These are phyloP conservation scores for Amphichorda felina DNA, from an alignment of 2,329 filamentous ascomycete species.

Conservation along the genomic window DNA sequence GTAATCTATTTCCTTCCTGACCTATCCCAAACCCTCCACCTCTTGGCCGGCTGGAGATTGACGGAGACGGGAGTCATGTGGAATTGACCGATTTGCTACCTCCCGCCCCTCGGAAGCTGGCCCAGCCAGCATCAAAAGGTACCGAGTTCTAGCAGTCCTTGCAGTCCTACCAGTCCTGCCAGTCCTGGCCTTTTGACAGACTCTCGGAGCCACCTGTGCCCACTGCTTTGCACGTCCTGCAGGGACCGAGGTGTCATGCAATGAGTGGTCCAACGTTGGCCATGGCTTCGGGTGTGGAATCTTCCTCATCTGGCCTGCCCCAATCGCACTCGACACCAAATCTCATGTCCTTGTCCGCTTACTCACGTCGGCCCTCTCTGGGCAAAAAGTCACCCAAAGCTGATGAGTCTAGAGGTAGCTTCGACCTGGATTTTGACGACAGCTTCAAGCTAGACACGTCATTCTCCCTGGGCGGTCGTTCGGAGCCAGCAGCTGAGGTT, in stretches of 20 bases:
- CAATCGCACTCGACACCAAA: constrained; percentile 22
- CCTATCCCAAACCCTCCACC: too few species aligned
- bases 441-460: constrained; percentile 35
- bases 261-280: constrained; percentile 22
- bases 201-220: too few species aligned
- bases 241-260: constrained; percentile 13
- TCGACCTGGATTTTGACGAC: constrained; percentile 42
- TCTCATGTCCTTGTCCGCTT: constrained; percentile 14
- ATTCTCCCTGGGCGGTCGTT: constrained; percentile 14
- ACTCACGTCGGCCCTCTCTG: neutral
- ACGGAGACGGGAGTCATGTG: too few species aligned
- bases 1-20: too few species aligned
- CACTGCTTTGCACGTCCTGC: neutral
- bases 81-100: too few species aligned
- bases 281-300: constrained; percentile 25
- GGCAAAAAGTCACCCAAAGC: too few species aligned
- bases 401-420: constrained; percentile 13
- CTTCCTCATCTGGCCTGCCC: constrained; percentile 14
- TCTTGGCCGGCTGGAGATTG: too few species aligned
- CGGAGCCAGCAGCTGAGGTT: neutral
- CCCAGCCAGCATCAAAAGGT: too few species aligned
- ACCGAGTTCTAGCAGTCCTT: too few species aligned
- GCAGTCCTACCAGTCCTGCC: too few species aligned
- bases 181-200: too few species aligned
- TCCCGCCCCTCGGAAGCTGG: too few species aligned